A percentile compares a stretch with the other conserved stretches of the same genome.
These are phyloP conservation scores for Chaetomiaceae sp. DNA, from an alignment of 2,329 filamentous ascomycete species.

Conservation along the genomic window DNA sequence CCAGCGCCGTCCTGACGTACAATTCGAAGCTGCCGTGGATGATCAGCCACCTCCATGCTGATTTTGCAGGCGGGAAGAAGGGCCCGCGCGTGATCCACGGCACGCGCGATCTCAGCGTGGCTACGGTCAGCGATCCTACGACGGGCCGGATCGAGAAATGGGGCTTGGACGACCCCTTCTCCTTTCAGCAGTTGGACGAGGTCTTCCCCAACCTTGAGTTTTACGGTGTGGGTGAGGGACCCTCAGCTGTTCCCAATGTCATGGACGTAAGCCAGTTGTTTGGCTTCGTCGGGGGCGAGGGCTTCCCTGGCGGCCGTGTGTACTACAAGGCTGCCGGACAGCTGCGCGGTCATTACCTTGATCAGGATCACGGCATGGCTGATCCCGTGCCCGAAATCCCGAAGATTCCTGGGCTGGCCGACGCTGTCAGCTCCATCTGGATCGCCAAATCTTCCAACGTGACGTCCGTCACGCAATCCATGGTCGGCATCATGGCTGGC, in stretches of 20 bases:
- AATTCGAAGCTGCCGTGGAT: constrained; percentile 75
- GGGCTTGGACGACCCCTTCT: constrained; percentile 70
- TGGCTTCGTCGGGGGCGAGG: constrained; percentile 79
- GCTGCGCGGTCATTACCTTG: constrained; percentile 69
- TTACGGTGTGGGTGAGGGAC: constrained; percentile 73
- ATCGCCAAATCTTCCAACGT: constrained; percentile 76
- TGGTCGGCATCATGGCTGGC: constrained; percentile 76
- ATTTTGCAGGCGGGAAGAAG: constrained; percentile 67
- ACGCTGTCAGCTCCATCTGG: constrained; percentile 77
- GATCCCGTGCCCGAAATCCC: constrained; percentile 69
- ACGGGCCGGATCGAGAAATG: constrained; percentile 71
- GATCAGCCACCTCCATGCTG: constrained; percentile 72
- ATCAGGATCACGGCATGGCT: constrained; percentile 51
- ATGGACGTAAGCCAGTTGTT: constrained; percentile 87
- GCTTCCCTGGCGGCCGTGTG: constrained; percentile 72
- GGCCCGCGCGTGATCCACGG: constrained; percentile 77
- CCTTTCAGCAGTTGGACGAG: constrained; percentile 72
- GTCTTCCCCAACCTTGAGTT: constrained; percentile 65
- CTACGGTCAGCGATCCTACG: constrained; percentile 75
- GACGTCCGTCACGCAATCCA: constrained; percentile 64
- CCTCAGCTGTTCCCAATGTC: constrained; percentile 72
- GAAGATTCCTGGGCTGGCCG: constrained; percentile 60
- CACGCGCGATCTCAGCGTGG: constrained; percentile 67
- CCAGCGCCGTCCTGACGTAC: constrained; percentile 73
- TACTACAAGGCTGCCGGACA: constrained; percentile 73